Evolutionary conservation across 441 rosid genomes (phyloP).

Genomic region (Euphorbia neoarborescens): DNA sequence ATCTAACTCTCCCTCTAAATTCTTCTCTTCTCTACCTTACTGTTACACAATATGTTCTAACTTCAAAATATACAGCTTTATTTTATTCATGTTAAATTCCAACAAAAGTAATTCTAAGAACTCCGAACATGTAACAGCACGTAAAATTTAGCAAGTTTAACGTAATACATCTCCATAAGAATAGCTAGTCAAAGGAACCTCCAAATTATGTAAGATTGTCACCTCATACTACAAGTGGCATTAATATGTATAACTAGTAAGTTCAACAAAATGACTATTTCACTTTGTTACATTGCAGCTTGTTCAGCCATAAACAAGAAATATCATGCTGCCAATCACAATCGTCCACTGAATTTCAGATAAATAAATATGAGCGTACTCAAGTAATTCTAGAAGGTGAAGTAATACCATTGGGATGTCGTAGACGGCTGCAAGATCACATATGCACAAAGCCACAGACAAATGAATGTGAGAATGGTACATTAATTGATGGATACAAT

Average conservation of each 20-base stretch:
- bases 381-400: slow-evolving; percentile 19
- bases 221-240: not conserved
- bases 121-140: not conserved
- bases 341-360: not conserved
- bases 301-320: not conserved
- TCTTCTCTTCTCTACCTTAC: too few relatives aligned
- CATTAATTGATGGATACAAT: slow-evolving; percentile 10
- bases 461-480: slow-evolving; percentile 31
- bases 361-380: slow-evolving; percentile 6
- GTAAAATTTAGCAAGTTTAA: not conserved
- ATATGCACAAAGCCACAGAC: slow-evolving; percentile 26
- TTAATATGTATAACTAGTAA: not conserved
- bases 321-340: not conserved
- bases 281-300: not conserved
- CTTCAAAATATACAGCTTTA: not conserved
- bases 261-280: not conserved
- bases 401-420: slow-evolving; percentile 91
- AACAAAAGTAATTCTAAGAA: not conserved
- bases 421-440: slow-evolving; percentile 64
- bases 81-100: not conserved
- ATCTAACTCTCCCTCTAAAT: too few relatives aligned
- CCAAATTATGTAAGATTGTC: not conserved
- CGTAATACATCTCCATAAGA: not conserved
- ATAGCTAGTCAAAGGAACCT: not conserved
- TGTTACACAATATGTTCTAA: too few relatives aligned